These are phyloP conservation scores for Begonia peltatifolia DNA, from an alignment of 306 rosid species.

Conservation along the genomic window DNA sequence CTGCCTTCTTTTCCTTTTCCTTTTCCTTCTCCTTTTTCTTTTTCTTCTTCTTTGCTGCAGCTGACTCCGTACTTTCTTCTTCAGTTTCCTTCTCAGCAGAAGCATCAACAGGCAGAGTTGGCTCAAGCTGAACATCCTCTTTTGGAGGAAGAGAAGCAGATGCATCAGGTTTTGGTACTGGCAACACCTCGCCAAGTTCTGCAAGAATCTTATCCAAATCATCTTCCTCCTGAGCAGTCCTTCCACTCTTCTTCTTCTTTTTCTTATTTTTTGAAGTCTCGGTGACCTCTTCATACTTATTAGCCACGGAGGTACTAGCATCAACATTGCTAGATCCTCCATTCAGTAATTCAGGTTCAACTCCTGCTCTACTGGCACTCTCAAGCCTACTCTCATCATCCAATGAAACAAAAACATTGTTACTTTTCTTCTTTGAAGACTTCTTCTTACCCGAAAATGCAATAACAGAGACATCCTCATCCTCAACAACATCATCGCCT, in stretches of 20 bases:
- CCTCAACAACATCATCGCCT: conserved; percentile 28
- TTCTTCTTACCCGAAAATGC: conserved; percentile 81
- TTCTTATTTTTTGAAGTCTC: conserved; percentile 70
- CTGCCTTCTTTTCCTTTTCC: conserved; percentile 65
- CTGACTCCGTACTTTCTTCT: conserved; percentile 74
- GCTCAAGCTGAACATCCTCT: conserved; percentile 47
- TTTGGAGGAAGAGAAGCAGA: conserved; percentile 23
- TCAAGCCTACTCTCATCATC: conserved; percentile 25
- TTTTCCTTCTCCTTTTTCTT: conserved; percentile 79
- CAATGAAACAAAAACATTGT: conserved; percentile 18
- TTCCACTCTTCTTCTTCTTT: conserved; percentile 88
- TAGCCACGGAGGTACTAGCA: conserved; percentile 19
- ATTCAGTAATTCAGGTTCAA: conserved; percentile 27
- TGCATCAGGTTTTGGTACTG: conserved; percentile 25
- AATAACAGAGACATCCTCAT: conserved; percentile 27
- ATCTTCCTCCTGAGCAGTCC: conserved; percentile 95
- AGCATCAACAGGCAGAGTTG: conserved; percentile 22
- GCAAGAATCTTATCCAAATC: conserved; percentile 88
- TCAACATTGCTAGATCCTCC: conserved; percentile 15
- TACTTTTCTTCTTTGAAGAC: conserved; percentile 64
- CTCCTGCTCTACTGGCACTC: conserved; percentile 24
- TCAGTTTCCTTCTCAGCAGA: conserved; percentile 56
- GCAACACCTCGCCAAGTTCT: conserved; percentile 66
- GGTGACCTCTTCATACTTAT: conserved; percentile 37
- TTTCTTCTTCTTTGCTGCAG: conserved; percentile 93